Conservation (phyloP, 2,329 filamentous ascomycete genomes). For the Cytospora leucostoma region DNA sequence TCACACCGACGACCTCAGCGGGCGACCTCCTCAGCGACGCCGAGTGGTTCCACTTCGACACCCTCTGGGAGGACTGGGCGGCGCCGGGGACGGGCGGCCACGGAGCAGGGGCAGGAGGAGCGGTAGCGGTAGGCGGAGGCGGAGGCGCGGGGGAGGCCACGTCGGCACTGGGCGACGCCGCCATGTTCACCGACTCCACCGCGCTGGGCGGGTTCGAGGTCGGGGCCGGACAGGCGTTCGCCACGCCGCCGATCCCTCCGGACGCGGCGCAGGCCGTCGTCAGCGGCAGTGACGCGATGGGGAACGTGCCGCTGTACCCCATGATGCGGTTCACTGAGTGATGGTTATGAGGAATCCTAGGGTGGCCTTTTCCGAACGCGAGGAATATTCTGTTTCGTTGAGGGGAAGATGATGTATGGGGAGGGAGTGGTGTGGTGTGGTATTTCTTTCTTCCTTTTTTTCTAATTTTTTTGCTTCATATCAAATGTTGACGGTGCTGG, state of each 20-base stretch:
- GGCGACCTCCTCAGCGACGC: slow-evolving; percentile 22
- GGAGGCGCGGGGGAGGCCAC: background rate
- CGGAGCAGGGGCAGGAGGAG: background rate
- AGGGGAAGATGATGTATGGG: too few relatives aligned
- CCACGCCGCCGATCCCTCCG: slow-evolving; percentile 10
- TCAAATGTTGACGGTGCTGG: background rate
- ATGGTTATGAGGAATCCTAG: background rate
- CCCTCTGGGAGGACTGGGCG: slow-evolving; percentile 26
- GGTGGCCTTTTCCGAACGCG: too few relatives aligned
- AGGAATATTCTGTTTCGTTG: background rate
- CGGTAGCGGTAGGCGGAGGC: background rate
- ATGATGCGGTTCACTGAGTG: slow-evolving; percentile 23
- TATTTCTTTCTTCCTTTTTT: background rate
- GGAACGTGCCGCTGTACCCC: slow-evolving; percentile 22
- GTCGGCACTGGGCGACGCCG: slow-evolving; percentile 21
- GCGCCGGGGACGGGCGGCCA: background rate
- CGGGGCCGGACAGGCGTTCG: slow-evolving; percentile 5
- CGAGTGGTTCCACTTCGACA: slow-evolving; percentile 27
- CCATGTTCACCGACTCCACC: slow-evolving; percentile 18
- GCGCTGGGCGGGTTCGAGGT: slow-evolving; percentile 19
- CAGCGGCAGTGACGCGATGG: background rate
- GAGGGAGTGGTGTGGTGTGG: background rate
- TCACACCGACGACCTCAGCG: slow-evolving; percentile 19
- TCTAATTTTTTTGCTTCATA: too few relatives aligned
- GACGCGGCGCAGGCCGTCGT: slow-evolving; percentile 2